These are phyloP conservation scores for Sporothrix brunneoviolacea DNA, from an alignment of 2,329 filamentous ascomycete genomes.

Conservation along the genomic window DNA sequence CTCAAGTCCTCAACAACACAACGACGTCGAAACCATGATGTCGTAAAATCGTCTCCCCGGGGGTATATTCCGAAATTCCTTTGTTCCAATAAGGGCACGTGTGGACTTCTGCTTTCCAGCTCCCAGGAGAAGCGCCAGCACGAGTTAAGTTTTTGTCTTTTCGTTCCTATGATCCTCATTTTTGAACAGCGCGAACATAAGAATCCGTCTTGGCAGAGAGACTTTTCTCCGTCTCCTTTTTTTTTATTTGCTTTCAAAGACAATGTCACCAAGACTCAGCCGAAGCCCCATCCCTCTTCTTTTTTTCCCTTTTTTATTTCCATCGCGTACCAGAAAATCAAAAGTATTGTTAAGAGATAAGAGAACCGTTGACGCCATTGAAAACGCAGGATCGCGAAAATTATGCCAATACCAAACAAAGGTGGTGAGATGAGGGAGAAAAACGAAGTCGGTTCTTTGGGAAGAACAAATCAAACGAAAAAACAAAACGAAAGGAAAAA, in stretches of 20 bases:
- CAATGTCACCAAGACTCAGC: slow-evolving; percentile 9
- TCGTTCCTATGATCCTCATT: too few species aligned
- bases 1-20: too few species aligned
- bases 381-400: slow-evolving; percentile 16
- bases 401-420: slow-evolving; percentile 14
- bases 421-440: slow-evolving; percentile 12
- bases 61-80: too few species aligned
- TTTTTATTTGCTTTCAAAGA: background rate
- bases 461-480: background rate
- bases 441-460: background rate
- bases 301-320: slow-evolving; percentile 17
- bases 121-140: too few species aligned
- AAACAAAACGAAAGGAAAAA: background rate
- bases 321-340: slow-evolving; percentile 24
- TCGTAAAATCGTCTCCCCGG: too few species aligned
- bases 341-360: slow-evolving; percentile 20
- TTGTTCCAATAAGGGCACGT: too few species aligned
- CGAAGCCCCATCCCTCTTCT: slow-evolving; percentile 11
- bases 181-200: too few species aligned
- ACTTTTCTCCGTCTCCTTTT: background rate
- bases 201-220: too few species aligned
- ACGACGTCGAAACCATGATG: too few species aligned
- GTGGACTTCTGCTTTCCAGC: too few species aligned
- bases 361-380: slow-evolving; percentile 25
- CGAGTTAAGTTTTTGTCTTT: too few species aligned